Evolutionary conservation across 2,329 filamentous ascomycete species (phyloP), one percentile per base, ranked within the genome.

Genomic region (Sporothrix sp.): DNA sequence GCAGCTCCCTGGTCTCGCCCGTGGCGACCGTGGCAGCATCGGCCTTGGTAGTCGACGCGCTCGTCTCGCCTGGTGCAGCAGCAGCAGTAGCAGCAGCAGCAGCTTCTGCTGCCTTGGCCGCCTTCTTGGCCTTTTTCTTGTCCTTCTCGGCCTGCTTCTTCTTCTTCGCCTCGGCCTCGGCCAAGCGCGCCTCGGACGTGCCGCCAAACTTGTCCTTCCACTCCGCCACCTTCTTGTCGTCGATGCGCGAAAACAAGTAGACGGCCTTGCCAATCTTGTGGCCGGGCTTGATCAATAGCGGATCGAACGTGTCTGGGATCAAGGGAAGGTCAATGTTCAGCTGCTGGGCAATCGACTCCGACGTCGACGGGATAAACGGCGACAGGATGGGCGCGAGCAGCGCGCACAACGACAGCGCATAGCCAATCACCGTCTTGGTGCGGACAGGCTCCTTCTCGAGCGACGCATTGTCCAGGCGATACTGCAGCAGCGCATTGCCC

Each of bases 291-390:
- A 93, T 70, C 2, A 73, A 68, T 54, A 79, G 73, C n/a, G 68
- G 66, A 16, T 64, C 62, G 83, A 86, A 93, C 39, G 71, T 69
- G 56, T 81, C 73, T 2, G 85, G 83, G 54, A 90, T 88, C 67
- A 43, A 75, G 66, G 61, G 78, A 68, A 53, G 73, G 55, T 84
- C 65, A 56, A 49, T 36, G 40, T 48, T 57, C 25, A 97, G 77
- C 70, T 96, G 91, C 56, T 78, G 68, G 57, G 87, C 78, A 59
- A 96, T 95, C 28, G 80, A 79, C 53, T 75, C 75, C 3, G 85
- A 75, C 8, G 85, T 90, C n/a, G 76, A 76, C 36, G 88, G 89
- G 74, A 96, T 87, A 69, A 91, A 96, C 0, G 90, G 90, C 48
- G 81, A 79, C 51, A 90, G 78, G 38, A 95, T 70, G 49, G 80